Base-by-base conservation (phyloP, 1,284 basidiomycete genomes). In the Singerocomus inundabilis region DNA sequence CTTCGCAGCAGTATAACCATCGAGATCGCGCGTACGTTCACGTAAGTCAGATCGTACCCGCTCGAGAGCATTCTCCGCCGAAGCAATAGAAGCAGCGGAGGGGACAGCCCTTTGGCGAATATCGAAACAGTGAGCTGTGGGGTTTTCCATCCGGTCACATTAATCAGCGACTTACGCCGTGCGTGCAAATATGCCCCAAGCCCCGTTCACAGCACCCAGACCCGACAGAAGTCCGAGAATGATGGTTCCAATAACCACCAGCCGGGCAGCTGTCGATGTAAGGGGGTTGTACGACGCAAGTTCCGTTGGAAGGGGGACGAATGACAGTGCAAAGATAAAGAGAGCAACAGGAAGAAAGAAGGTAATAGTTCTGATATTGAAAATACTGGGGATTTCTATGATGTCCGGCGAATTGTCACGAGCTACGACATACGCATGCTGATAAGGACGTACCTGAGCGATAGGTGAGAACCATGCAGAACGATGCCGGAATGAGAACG, bases 241-340 rank as follows among this genome's bases (percentile, higher is more conserved):
- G 26, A 84, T 73, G 0, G 83, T 88, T 4, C 88, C 88, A 26
- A 90, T 67, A 6, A 88, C 82, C n/a, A 85, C 78, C n/a, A 91
- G 72, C 11, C 87, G 78, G 4, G 82, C 73, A 2, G 86, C 67
- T 0, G 76, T 73, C 1, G 75, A 65, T 8, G 73, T 76, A 10
- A 76, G 64, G 1, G 75, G 59, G 43, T 75, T 75, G 28, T 74
- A 63, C 5, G 72, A 59, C 24, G 67, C 60, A 16, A 83, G 64
- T 15, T 73, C 75, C 18, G 68, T 49, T 3, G 87, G 86, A 10
- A 89, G 71, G 1, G 88, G 87, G 16, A 90, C 75, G 46, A 79
- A 79, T 8, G 83, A 85, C 15, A 90, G 67, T 1, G 74, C 64
- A 55, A 82, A 75, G 28, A 88, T 69, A 58, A 82, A 87, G 2